These are phyloP conservation scores for Myrica gale DNA, from an alignment of 306 rosid species.

Conservation along the genomic window DNA sequence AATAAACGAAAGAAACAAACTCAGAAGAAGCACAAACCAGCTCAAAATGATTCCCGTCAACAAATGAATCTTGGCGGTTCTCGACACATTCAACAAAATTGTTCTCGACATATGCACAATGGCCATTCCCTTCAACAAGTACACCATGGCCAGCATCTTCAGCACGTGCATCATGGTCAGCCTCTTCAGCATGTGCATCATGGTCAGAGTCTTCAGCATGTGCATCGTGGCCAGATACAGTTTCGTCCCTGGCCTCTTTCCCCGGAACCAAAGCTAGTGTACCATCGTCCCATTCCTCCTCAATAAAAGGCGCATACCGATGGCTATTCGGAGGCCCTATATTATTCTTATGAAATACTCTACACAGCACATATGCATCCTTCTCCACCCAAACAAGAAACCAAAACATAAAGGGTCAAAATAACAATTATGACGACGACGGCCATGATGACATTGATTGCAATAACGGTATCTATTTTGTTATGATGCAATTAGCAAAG, in stretches of 20 bases:
- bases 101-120: background rate
- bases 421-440: background rate
- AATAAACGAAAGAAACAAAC: background rate
- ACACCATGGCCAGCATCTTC: constrained; percentile 4
- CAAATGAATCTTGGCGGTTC: constrained; percentile 11
- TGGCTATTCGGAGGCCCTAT: constrained; percentile 99
- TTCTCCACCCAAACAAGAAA: constrained; percentile 57
- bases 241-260: constrained; percentile 37
- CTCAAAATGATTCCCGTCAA: constrained; percentile 27
- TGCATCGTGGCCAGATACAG: constrained; percentile 29
- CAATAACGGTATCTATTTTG: constrained; percentile 35
- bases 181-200: constrained; percentile 35
- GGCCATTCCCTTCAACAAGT: background rate
- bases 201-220: constrained; percentile 37
- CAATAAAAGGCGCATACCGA: constrained; percentile 94
- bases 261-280: constrained; percentile 61
- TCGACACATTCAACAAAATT: background rate
- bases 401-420: constrained; percentile 27
- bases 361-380: constrained; percentile 94
- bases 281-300: constrained; percentile 93
- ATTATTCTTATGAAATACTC: constrained; percentile 98
- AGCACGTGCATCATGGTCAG: background rate
- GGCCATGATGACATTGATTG: constrained; percentile 6
- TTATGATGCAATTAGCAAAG: constrained; percentile 6
- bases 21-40: constrained; percentile 38